Conservation (phyloP, 768 basidiomycete genomes). For the Lanmaoa pseudosensibilis region DNA sequence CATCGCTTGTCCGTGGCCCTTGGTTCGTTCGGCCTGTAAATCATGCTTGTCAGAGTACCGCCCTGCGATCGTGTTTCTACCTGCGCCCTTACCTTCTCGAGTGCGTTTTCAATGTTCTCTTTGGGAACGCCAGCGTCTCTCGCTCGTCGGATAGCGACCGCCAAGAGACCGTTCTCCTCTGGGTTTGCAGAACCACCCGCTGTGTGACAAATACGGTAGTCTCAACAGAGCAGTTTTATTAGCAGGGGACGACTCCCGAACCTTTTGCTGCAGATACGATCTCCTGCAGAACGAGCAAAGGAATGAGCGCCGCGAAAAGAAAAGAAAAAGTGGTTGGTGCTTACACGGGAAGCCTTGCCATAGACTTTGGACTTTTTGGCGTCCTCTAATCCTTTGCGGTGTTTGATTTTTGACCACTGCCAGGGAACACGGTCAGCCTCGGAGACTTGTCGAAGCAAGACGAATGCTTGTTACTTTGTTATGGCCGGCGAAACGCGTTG, state of each 20-base stretch:
- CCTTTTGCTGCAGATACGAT: constrained; percentile 60
- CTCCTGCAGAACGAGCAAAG: constrained; percentile 42
- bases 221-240: background rate
- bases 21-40: constrained; percentile 47
- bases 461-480: constrained; percentile 35
- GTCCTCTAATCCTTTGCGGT: constrained; percentile 66
- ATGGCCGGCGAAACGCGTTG: constrained; percentile 36
- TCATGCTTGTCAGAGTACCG: background rate
- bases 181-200: constrained; percentile 60
- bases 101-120: constrained; percentile 64
- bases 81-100: constrained; percentile 46
- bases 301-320: background rate
- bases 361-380: constrained; percentile 58
- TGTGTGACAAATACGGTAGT: constrained; percentile 19
- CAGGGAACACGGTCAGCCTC: constrained; percentile 3
- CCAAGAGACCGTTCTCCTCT: constrained; percentile 52
- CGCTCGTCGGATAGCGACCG: constrained; percentile 53
- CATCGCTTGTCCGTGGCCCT: constrained; percentile 48
- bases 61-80: background rate
- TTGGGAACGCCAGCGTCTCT: constrained; percentile 63
- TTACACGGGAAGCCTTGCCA: constrained; percentile 53
- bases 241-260: constrained; percentile 30
- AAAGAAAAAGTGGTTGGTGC: constrained; percentile 18
- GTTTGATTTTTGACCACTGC: constrained; percentile 81
- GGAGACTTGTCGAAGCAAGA: background rate